phyloP scores from a whole-genome alignment of 2,329 filamentous ascomycete genomes.

The Macrophomina pseudophaseolina region DNA sequence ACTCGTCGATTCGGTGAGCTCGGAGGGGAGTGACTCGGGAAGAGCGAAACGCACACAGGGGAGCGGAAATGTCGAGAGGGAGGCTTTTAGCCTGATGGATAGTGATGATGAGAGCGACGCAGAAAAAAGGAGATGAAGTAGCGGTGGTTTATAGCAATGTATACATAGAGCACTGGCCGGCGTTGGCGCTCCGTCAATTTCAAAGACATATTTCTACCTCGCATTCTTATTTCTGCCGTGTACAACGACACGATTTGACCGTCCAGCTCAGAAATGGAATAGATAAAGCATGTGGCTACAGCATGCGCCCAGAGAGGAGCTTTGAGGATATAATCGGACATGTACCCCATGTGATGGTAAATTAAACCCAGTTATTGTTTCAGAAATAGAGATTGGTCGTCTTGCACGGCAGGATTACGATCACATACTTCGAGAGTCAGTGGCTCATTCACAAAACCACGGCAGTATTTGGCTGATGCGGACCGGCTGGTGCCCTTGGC shows the following conservation, averaged over 20 bases:
- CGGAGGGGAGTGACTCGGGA: constrained; percentile 32
- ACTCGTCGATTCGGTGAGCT: constrained; percentile 58
- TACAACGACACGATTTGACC: no score
- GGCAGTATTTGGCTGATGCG: no score
- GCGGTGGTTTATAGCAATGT: background rate
- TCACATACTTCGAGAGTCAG: no score
- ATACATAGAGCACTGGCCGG: constrained; percentile 12
- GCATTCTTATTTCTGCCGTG: no score
- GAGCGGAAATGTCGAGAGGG: constrained; percentile 42
- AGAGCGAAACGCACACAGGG: constrained; percentile 31
- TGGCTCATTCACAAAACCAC: no score
- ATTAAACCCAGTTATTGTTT: background rate
- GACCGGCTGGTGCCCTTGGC: background rate
- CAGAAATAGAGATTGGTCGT: no score
- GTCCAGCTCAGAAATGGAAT: no score
- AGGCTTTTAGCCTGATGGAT: constrained; percentile 29
- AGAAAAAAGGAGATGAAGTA: constrained; percentile 21
- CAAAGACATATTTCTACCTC: background rate
- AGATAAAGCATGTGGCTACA: no score
- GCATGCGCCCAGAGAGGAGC: no score
- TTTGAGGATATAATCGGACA: no score
- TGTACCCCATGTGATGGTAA: no score
- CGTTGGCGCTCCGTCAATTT: background rate
- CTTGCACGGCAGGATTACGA: no score
- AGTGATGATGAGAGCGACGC: constrained; percentile 23